phyloP scores from a whole-genome alignment of 2,329 filamentous ascomycete species.

The Xylariaceae sp. region DNA sequence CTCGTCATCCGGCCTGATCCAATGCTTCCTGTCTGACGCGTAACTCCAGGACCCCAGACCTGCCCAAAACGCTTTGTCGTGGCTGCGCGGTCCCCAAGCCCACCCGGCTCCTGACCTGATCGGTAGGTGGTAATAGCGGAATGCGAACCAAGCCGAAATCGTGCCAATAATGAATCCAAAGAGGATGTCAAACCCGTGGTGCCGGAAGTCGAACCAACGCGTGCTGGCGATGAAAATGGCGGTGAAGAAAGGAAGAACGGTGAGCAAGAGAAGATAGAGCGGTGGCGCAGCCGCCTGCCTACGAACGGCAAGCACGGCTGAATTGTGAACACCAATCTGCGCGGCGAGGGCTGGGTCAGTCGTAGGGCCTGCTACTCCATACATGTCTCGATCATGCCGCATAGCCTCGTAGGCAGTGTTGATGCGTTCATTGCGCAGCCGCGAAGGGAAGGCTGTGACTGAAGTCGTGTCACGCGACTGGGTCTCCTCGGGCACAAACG shows the following conservation, averaged over 20 bases:
- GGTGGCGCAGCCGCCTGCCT: slow-evolving; percentile 81
- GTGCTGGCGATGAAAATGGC: slow-evolving; percentile 84
- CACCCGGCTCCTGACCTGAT: slow-evolving; percentile 79
- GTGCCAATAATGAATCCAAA: slow-evolving; percentile 82
- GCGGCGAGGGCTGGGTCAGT: slow-evolving; percentile 35
- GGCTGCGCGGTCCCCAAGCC: slow-evolving; percentile 81
- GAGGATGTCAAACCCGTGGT: slow-evolving; percentile 91
- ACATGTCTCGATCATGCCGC: slow-evolving; percentile 35
- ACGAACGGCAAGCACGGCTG: slow-evolving; percentile 57
- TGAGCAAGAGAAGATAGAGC: slow-evolving; percentile 72
- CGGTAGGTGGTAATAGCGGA: slow-evolving; percentile 84
- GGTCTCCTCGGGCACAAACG: slow-evolving; percentile 61
- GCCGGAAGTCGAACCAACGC: slow-evolving; percentile 84
- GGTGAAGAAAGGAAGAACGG: slow-evolving; percentile 70
- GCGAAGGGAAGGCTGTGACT: slow-evolving; percentile 75
- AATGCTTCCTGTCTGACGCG: slow-evolving; percentile 48
- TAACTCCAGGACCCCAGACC: slow-evolving; percentile 67
- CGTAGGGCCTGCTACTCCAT: slow-evolving; percentile 33
- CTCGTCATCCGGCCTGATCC: slow-evolving; percentile 27
- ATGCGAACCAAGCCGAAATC: slow-evolving; percentile 70
- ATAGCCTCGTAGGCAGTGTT: slow-evolving; percentile 41
- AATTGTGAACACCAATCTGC: slow-evolving; percentile 40
- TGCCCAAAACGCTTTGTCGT: slow-evolving; percentile 76
- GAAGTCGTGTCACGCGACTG: slow-evolving; percentile 47
- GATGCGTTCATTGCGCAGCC: slow-evolving; percentile 53